Percentiles rank a stretch among this genome's conserved stretches.
These are phyloP conservation scores for Diaporthe caulivora DNA, from an alignment of 2,329 filamentous ascomycete species.

Conservation along the genomic window DNA sequence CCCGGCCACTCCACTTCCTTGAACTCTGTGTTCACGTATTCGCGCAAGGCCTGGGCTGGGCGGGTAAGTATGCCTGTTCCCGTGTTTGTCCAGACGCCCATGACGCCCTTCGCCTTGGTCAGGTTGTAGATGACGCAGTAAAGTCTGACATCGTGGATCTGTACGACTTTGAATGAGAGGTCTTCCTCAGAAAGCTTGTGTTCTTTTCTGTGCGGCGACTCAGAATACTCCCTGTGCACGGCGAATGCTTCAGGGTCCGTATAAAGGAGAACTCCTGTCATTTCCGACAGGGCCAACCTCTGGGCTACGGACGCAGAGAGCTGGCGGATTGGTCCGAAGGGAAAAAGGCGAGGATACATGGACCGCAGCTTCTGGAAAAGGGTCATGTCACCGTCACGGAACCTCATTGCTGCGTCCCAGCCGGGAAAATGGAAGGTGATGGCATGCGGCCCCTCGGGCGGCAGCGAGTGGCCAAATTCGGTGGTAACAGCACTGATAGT, in stretches of 20 bases:
- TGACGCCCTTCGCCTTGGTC: constrained; percentile 50
- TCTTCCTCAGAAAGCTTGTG: constrained; percentile 50
- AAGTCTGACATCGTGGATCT: constrained; percentile 56
- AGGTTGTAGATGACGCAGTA: constrained; percentile 58
- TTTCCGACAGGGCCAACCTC: constrained; percentile 45
- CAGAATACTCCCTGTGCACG: constrained; percentile 47
- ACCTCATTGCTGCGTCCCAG: constrained; percentile 54
- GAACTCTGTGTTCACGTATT: constrained; percentile 48
- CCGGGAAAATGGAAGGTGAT: constrained; percentile 60
- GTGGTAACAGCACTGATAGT: constrained; percentile 45
- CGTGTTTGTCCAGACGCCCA: constrained; percentile 59
- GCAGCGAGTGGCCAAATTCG: constrained; percentile 58
- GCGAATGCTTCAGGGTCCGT: constrained; percentile 46
- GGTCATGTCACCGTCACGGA: constrained; percentile 59
- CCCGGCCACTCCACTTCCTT: constrained; percentile 49
- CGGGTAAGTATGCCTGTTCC: constrained; percentile 62
- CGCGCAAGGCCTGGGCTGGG: constrained; percentile 57
- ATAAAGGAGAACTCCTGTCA: constrained; percentile 47
- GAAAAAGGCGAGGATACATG: constrained; percentile 61
- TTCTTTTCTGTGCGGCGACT: constrained; percentile 52
- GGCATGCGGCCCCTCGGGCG: constrained; percentile 60
- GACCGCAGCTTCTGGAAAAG: constrained; percentile 53
- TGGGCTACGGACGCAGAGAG: constrained; percentile 53
- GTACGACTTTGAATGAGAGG: constrained; percentile 55
- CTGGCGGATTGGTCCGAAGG: constrained; percentile 53